Conservation (phyloP, 768 basidiomycete species). For the Ramaria rubella region DNA sequence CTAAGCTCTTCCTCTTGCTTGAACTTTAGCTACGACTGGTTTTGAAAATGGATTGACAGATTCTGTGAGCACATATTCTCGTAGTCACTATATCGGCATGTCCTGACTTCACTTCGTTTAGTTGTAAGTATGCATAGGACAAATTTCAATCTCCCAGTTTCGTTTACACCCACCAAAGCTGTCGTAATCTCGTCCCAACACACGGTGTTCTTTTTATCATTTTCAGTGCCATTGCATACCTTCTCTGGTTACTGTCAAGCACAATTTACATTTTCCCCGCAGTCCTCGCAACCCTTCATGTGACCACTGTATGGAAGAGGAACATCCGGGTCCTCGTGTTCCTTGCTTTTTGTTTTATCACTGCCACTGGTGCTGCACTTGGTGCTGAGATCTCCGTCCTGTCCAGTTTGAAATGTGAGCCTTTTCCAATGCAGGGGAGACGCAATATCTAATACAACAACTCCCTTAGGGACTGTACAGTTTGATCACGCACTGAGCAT, state of each 20-base stretch:
- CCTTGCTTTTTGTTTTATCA: neutral
- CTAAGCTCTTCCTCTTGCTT: no score
- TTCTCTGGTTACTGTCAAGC: neutral
- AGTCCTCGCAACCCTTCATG: neutral
- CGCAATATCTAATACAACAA: neutral
- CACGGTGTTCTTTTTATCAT: neutral
- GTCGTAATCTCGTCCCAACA: neutral
- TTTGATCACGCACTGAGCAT: neutral
- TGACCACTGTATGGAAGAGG: neutral
- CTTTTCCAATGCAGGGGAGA: neutral
- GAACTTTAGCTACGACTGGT: no score
- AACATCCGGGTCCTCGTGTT: neutral
- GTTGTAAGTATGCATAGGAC: no score
- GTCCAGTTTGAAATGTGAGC: neutral
- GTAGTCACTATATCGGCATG: no score
- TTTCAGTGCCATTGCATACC: neutral
- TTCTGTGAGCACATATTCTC: no score
- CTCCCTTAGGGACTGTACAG: neutral
- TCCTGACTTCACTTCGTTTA: no score
- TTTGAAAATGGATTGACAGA: no score
- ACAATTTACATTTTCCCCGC: neutral
- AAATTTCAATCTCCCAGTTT: no score
- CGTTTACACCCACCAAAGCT: neutral
- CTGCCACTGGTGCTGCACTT: neutral
- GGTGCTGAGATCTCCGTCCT: neutral